These are phyloP conservation scores for Salix udensis DNA, from an alignment of 345 rosid species.

Conservation along the genomic window DNA sequence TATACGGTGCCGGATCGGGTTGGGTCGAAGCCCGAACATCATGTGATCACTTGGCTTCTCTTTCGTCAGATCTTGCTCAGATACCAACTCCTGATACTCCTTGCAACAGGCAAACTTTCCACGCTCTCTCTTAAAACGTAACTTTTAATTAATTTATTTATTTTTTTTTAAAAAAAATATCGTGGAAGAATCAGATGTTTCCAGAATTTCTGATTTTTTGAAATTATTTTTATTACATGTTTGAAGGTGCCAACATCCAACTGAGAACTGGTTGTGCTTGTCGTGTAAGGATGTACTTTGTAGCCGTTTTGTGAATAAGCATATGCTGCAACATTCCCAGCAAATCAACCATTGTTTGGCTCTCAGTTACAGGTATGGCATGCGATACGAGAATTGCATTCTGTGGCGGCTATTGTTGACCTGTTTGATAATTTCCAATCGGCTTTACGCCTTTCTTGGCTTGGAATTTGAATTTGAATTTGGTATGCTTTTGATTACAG, in stretches of 20 bases:
- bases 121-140: neutral
- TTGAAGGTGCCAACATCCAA: constrained; percentile 68
- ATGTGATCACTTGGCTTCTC: constrained; percentile 71
- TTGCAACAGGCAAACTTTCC: constrained; percentile 51
- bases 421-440: neutral
- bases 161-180: neutral
- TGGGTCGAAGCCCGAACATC: constrained; percentile 84
- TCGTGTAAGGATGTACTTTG: constrained; percentile 81
- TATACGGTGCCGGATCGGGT: constrained; percentile 66
- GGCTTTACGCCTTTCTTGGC: neutral
- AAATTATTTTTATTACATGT: constrained; percentile 2
- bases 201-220: neutral
- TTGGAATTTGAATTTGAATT: neutral
- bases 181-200: too few relatives aligned
- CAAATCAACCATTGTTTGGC: constrained; percentile 59
- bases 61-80: constrained; percentile 55
- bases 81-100: constrained; percentile 67
- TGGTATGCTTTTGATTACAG: constrained; percentile 30
- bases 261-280: constrained; percentile 84
- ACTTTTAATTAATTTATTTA: neutral
- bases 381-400: neutral
- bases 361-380: constrained; percentile 67
- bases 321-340: constrained; percentile 75
- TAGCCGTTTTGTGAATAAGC: constrained; percentile 87
- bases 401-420: neutral